Base-by-base conservation (phyloP, 176 grass and related monocot genomes). In the Carex parvula region DNA sequence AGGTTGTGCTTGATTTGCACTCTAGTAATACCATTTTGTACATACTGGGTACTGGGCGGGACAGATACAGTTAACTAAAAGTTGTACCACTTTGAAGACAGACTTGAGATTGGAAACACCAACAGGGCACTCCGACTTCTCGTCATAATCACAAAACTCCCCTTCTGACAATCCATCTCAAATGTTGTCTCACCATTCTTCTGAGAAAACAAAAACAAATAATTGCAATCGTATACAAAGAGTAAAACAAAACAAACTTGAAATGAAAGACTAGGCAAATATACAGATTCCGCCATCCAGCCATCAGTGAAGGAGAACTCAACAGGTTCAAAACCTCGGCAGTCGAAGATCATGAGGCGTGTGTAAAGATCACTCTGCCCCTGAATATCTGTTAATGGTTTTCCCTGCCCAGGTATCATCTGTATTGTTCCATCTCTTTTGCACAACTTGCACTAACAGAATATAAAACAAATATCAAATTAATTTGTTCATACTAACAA, bases 361-460 rank as follows among this genome's bases (percentile, higher is more conserved):
- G 87, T 35, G 29, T 30, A 81, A 8, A 58, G 77, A 81, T 69
- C 92, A 84, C 85, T 84, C 81, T 94, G 92, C 60, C 89, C 92
- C 82, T 79, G 86, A 84, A 84, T 87, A 50, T 70, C 68, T 67
- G 90, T 94, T 62, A 97, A 89, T 79, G 92, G 92, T 21, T 89
- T 85, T 26, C 95, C 95, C 13, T 97, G 90, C 48, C 92, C 92
- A 86, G 92, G 87, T 91, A 94, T 83, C 92, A 97, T 97, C 84
- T 87, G 72, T 66, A 98, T 88, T 26, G 92, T 91, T 92, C 90
- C 95, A 3, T 98, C 92, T 87, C 92, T 98, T 61, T 84, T 86
- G 88, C 95, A 98, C 61, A 98, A 82, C 70, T 98, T 98, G 90
- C 95, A 98, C 95, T 97, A 85, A 85, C 72, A 94, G 37, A 86